These are phyloP conservation scores for Teratosphaeria epicoccoides DNA, from an alignment of 2,329 filamentous ascomycete species.

Conservation along the genomic window DNA sequence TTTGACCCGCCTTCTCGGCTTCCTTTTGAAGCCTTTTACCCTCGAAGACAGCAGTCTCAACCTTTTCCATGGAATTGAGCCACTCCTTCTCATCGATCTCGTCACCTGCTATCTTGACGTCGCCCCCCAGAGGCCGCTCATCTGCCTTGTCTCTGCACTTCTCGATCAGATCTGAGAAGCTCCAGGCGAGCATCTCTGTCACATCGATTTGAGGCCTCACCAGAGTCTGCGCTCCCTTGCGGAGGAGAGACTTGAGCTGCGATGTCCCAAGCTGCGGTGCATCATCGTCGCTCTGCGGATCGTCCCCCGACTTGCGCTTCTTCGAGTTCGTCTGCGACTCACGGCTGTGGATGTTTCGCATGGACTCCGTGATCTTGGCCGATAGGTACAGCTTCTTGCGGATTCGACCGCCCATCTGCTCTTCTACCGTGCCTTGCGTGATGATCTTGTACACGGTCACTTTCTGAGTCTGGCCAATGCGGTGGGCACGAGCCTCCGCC, in stretches of 20 bases:
- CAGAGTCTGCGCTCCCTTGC: constrained; percentile 44
- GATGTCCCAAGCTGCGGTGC: constrained; percentile 42
- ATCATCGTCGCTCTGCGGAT: constrained; percentile 30
- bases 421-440: constrained; percentile 47
- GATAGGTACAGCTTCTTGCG: constrained; percentile 53
- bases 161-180: constrained; percentile 43
- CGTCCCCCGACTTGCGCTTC: constrained; percentile 22
- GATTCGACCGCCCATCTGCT: constrained; percentile 49
- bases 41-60: constrained; percentile 48
- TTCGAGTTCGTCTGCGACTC: constrained; percentile 14
- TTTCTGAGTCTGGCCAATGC: constrained; percentile 44
- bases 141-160: constrained; percentile 44
- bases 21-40: constrained; percentile 41
- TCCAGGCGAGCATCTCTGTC: constrained; percentile 48
- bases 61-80: constrained; percentile 46
- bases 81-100: constrained; percentile 43
- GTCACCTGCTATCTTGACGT: constrained; percentile 8
- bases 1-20: constrained; percentile 23
- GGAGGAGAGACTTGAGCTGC: constrained; percentile 45
- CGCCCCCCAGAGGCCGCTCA: constrained; percentile 31
- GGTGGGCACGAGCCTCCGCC: constrained; percentile 44
- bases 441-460: constrained; percentile 48
- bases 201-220: constrained; percentile 43
- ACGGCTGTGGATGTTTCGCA: constrained; percentile 42
- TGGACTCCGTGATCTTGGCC: constrained; percentile 49